Conservation (phyloP, 2,329 filamentous ascomycete genomes). For the Sporothrix humicola region DNA sequence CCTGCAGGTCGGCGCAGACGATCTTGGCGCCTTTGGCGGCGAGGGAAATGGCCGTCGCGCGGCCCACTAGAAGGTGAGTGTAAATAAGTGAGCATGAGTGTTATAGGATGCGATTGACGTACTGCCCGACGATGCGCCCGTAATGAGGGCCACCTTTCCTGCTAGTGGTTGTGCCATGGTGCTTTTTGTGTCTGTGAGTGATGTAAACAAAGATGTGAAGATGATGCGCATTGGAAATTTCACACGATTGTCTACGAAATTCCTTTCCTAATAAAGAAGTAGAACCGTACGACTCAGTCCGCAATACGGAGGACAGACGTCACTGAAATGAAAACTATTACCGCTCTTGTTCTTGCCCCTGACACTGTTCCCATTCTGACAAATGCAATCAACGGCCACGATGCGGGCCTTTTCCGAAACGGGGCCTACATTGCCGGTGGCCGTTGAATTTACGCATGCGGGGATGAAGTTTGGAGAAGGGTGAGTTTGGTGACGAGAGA, state of each 20-base stretch:
- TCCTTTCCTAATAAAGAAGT: slow-evolving; percentile 3
- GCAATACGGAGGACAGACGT: neutral
- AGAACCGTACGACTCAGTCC: no score
- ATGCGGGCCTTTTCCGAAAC: neutral
- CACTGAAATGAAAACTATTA: neutral
- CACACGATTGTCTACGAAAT: neutral
- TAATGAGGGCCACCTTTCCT: neutral
- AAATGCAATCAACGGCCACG: neutral
- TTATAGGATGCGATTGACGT: no score
- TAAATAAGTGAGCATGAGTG: no score
- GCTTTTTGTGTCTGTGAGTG: no score
- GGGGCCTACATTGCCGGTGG: neutral
- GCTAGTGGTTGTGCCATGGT: neutral
- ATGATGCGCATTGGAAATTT: no score
- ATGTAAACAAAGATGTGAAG: no score
- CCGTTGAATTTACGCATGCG: neutral
- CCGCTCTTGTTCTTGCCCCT: neutral
- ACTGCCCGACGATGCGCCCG: neutral
- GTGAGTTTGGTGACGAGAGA: neutral
- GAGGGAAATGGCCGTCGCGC: neutral
- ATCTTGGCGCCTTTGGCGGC: neutral
- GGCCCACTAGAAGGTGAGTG: neutral
- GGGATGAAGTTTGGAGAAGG: neutral
- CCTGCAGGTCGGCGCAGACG: neutral
- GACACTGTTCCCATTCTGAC: neutral